Evolutionary conservation across 2,329 filamentous ascomycete genomes (phyloP).

Genomic region (Pseudovirgaria hyperparasitica): DNA sequence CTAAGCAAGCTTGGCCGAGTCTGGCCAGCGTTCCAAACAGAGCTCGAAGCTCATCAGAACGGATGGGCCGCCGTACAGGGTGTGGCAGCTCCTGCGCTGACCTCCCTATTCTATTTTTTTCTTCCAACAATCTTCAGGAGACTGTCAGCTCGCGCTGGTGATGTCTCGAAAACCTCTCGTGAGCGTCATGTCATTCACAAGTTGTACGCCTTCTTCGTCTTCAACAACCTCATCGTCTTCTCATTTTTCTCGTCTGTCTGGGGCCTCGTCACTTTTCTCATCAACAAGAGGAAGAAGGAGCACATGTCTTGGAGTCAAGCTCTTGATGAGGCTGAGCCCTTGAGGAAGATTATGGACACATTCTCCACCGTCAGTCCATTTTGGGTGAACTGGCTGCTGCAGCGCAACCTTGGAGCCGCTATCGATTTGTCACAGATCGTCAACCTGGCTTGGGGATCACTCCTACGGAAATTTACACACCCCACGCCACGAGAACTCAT

Average conservation of each 20-base stretch:
- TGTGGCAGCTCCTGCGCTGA: constrained; percentile 77
- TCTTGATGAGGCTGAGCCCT: constrained; percentile 51
- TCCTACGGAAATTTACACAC: constrained; percentile 69
- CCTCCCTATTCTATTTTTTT: constrained; percentile 74
- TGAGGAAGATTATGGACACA: constrained; percentile 52
- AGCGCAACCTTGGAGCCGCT: constrained; percentile 87
- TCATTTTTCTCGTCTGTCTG: constrained; percentile 80
- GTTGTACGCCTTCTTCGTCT: constrained; percentile 89
- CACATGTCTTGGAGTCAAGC: constrained; percentile 49
- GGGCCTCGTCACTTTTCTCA: constrained; percentile 54
- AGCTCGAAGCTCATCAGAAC: constrained; percentile 47
- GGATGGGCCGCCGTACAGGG: constrained; percentile 86
- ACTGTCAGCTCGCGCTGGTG: constrained; percentile 69
- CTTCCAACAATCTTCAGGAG: constrained; percentile 86
- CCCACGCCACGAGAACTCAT: constrained; percentile 88
- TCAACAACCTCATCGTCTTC: constrained; percentile 94
- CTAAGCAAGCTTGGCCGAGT: constrained; percentile 66
- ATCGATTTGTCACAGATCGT: constrained; percentile 85
- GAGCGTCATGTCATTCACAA: constrained; percentile 85
- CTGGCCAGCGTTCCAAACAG: constrained; percentile 61
- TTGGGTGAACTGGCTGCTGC: constrained; percentile 86
- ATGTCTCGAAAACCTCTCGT: constrained; percentile 81
- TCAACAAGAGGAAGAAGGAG: constrained; percentile 40
- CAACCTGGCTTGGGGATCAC: constrained; percentile 72
- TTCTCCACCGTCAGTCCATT: constrained; percentile 77